Evolutionary conservation across 2,329 filamentous ascomycete genomes (phyloP), one percentile per base, ranked within the genome.

Genomic region (Bimuria novae-zelandiae): DNA sequence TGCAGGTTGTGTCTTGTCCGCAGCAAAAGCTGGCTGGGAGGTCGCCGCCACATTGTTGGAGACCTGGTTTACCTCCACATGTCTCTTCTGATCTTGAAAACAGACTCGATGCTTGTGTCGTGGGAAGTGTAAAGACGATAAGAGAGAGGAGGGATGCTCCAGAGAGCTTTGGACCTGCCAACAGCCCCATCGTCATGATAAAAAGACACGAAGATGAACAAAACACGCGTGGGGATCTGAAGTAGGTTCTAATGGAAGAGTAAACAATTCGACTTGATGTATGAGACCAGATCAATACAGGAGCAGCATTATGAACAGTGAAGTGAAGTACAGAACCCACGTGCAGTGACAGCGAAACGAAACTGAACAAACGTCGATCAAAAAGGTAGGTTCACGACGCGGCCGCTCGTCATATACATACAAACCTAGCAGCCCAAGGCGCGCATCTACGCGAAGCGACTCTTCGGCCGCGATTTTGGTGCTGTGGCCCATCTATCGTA

Each of bases 1-100:
- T 76, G 73, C 89, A 92, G 2, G 68, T 78, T 6, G 79, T 75
- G 16, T 69, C 73, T 23, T 73, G 55, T 3, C 80, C 73, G 67
- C 89, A 92, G 77, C 88, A 91, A 69, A 92, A 90, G 68, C 82
- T 79, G 46, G 76, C 76, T 1, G 88, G 86, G 19, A 89, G 78
- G 25, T 75, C 77, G 23, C 74, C 55, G 21, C 80, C 73, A 67
- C 88, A 90, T 59, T 79, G 77, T 16, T 74, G 70, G 51, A 84
- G 70, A 14, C 56, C 80, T 45, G 70, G 61, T 14, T 77, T 65
- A 30, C 80, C 78, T 33, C 80, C 74, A 72, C 86, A 89, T 32
- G 77, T 79, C 35, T 57, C 44, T 47, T 63, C 59, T 57, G 71
- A 65, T 32, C 69, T 64, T 14, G 54, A 45, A 29, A 73, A 64